Evolutionary conservation across 192 early-diverging fungal genomes (phyloP).

Genomic region (Backusella sp.): DNA sequence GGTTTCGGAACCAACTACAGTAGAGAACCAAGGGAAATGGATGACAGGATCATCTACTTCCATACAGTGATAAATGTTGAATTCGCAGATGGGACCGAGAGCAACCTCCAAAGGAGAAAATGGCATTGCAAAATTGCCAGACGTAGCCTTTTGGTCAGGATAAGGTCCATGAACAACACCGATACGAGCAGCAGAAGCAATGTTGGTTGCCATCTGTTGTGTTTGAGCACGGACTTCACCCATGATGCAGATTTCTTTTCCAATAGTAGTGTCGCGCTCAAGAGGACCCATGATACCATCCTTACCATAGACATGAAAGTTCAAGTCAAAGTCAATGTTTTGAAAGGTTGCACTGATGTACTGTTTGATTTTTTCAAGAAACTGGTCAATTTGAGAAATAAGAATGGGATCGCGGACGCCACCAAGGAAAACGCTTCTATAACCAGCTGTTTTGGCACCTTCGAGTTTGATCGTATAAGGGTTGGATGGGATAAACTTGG

Average conservation of each 20-base stretch:
- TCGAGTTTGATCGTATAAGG: conserved; percentile 19
- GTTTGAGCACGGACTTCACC: conserved; percentile 11
- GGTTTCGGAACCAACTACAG: not conserved
- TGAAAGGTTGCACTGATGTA: not conserved
- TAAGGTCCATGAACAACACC: conserved; percentile 17
- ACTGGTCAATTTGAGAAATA: conserved; percentile 9
- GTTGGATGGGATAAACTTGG: not conserved
- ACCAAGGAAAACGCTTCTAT: conserved; percentile 10
- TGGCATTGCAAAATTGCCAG: conserved; percentile 21
- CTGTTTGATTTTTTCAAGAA: not conserved
- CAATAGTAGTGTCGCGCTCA: not conserved
- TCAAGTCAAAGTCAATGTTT: not conserved
- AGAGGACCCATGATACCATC: not conserved
- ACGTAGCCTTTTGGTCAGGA: conserved; percentile 11
- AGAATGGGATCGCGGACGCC: conserved; percentile 24
- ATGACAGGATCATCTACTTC: conserved; percentile 13
- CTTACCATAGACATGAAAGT: conserved; percentile 21
- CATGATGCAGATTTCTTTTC: conserved; percentile 6
- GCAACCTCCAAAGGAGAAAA: conserved; percentile 18
- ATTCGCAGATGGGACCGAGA: conserved; percentile 12
- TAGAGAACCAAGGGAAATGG: not conserved
- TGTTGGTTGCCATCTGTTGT: not conserved
- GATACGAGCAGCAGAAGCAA: conserved; percentile 19
- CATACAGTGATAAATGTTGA: conserved; percentile 22
- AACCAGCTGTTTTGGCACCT: conserved; percentile 14